These are phyloP conservation scores for Hygrocybe coccinea DNA, from an alignment of 768 basidiomycete species.

Conservation along the genomic window DNA sequence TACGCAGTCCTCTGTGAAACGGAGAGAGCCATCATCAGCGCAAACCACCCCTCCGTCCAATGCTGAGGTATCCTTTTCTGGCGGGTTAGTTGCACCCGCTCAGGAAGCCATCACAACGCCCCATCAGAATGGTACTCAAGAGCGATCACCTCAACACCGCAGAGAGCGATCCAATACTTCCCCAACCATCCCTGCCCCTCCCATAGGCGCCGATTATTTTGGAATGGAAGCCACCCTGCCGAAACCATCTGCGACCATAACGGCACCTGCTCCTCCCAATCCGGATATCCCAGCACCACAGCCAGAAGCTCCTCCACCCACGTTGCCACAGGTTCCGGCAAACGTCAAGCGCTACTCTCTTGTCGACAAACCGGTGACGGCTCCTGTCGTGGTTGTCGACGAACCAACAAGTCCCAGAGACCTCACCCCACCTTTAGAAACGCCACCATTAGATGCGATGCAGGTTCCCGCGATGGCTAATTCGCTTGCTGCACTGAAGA, in stretches of 20 bases:
- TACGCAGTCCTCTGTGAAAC: slow-evolving; percentile 37
- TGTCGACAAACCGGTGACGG: slow-evolving; percentile 57
- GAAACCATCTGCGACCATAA: background rate
- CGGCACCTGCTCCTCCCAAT: background rate
- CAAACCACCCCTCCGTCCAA: background rate
- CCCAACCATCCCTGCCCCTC: slow-evolving; percentile 7
- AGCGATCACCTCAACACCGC: slow-evolving; percentile 12
- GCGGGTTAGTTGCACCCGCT: background rate
- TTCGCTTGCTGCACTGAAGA: slow-evolving; percentile 84
- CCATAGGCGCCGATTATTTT: slow-evolving; percentile 4
- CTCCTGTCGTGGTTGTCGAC: slow-evolving; percentile 51
- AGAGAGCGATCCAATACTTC: slow-evolving; percentile 12
- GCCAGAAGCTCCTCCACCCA: slow-evolving; percentile 14
- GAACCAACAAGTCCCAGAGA: slow-evolving; percentile 43
- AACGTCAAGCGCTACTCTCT: slow-evolving; percentile 76
- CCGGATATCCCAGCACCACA: slow-evolving; percentile 17
- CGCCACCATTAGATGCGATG: slow-evolving; percentile 37
- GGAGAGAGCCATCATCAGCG: slow-evolving; percentile 23
- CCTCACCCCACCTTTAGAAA: slow-evolving; percentile 31
- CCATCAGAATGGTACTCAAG: background rate
- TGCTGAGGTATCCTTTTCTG: background rate
- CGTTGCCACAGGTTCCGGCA: slow-evolving; percentile 44
- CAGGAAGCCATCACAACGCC: background rate
- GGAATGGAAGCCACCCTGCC: background rate
- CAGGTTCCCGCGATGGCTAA: slow-evolving; percentile 64